Percentiles rank a stretch among this genome's conserved stretches.
Conservation (phyloP, 2,329 filamentous ascomycete species). For the Mycosphaerella sp. region DNA sequence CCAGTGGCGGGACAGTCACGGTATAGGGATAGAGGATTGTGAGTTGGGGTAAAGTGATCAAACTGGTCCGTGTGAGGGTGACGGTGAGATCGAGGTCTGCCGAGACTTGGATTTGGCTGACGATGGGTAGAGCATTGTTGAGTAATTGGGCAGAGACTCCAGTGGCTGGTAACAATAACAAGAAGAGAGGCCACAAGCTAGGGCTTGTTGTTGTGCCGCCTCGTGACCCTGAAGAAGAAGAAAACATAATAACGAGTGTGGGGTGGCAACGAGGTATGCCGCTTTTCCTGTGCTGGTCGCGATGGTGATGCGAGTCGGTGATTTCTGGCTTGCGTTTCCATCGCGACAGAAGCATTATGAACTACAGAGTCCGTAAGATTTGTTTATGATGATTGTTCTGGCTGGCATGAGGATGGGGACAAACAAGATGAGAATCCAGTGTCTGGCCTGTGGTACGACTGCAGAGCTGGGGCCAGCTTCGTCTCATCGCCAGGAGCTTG, state of each 20-base stretch:
- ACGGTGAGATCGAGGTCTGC: background rate
- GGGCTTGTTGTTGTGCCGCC: background rate
- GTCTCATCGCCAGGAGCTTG: background rate
- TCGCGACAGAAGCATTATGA: constrained; percentile 26
- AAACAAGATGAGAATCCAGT: constrained; percentile 14
- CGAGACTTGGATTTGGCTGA: background rate
- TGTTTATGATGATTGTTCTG: constrained; percentile 18
- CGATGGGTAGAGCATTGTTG: background rate
- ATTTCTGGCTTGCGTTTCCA: constrained; percentile 22
- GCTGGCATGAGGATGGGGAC: constrained; percentile 20
- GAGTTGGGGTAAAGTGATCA: background rate
- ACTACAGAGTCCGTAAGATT: constrained; percentile 17
- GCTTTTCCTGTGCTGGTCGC: constrained; percentile 16
- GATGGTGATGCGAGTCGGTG: constrained; percentile 15
- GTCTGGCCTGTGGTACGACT: background rate
- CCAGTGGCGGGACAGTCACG: constrained; percentile 14
- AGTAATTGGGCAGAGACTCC: background rate
- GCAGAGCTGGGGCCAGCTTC: background rate
- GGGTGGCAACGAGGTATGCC: constrained; percentile 5
- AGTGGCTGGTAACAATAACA: background rate
- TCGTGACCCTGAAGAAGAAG: background rate
- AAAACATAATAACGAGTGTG: constrained; percentile 11
- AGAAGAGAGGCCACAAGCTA: constrained; percentile 8
- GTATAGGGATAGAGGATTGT: constrained; percentile 13
- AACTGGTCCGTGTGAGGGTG: background rate